Base-by-base conservation (phyloP, 768 basidiomycete species). In the Auriscalpium microsporum region DNA sequence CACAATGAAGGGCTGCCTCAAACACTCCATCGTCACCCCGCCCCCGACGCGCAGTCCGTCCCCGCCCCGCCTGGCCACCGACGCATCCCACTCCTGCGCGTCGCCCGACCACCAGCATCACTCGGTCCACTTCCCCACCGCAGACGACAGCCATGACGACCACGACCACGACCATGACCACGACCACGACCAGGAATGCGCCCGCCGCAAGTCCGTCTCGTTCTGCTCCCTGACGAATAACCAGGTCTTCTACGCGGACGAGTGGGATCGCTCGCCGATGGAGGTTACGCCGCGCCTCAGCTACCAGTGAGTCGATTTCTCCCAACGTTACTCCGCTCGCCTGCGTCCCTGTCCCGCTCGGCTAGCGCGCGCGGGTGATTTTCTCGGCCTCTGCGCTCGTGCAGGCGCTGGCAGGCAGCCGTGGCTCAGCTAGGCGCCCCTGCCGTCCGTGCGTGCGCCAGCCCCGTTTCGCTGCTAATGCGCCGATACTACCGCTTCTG, bases 221-320 rank as follows among this genome's bases (percentile, higher is more conserved):
- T 90, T 87, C 60, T 77, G 79, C 46, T 72, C 71, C 10, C 74
- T 73, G 3, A 71, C 77, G 2, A 77, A 75, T 11, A 81, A 85
- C 56, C 75, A 86, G 65, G 72, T 89, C 10, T 77, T 78, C 64
- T 67, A 75, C 34, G 87, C 84, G 3, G 87, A 90, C 65, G 85
- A 86, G 54, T 89, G 87, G 87, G 87, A 90, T 66, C 76, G 87
- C 14, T 86, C 84, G 1, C 87, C 87, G 3, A 75, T 77, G 2
- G 82, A 86, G 42, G 81, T 84, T 23, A 77, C 83, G 7, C 74
- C 75, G 35, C 77, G 75, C 56, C 69, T 89, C 60, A 76, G 80
- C 2, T 89, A 87, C 64, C 76, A 82, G 85, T 88, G 65, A 77
- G 84, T 79, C 34, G 13, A 21, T 19, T 42, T 42, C 8, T 42